A percentile compares a stretch with the other conserved stretches of the same genome.
These are phyloP conservation scores for Seiridium unicorne DNA, from an alignment of 2,329 filamentous ascomycete species.

Conservation along the genomic window DNA sequence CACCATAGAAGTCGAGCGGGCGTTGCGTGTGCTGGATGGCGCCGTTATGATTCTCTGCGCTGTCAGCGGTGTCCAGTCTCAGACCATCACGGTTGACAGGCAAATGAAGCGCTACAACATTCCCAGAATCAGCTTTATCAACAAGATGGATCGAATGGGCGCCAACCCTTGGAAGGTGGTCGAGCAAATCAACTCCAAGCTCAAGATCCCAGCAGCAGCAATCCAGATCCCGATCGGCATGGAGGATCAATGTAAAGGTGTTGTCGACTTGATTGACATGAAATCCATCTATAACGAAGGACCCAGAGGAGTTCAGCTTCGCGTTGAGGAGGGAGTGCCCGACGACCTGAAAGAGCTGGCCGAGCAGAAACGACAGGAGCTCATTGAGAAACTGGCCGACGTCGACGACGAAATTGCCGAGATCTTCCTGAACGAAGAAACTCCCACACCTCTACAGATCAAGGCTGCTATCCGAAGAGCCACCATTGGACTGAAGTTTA, in stretches of 20 bases:
- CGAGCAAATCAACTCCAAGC: slow-evolving; percentile 95
- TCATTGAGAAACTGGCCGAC: slow-evolving; percentile 94
- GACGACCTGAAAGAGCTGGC: slow-evolving; percentile 74
- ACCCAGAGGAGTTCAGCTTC: slow-evolving; percentile 72
- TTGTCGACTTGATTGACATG: slow-evolving; percentile 91
- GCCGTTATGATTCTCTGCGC: slow-evolving; percentile 98
- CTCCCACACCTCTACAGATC: slow-evolving; percentile 78
- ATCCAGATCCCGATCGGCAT: slow-evolving; percentile 91
- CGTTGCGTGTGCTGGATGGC: slow-evolving; percentile 89
- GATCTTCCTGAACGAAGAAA: slow-evolving; percentile 84
- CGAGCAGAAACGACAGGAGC: slow-evolving; percentile 75
- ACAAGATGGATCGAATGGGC: slow-evolving; percentile 99
- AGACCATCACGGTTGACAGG: slow-evolving; percentile 96
- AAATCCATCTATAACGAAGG: slow-evolving; percentile 92
- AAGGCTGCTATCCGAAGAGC: slow-evolving; percentile 88
- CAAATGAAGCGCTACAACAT: slow-evolving; percentile 99
- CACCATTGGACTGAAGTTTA: slow-evolving; percentile 87
- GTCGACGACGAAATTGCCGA: slow-evolving; percentile 98
- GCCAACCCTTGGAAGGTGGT: slow-evolving; percentile 97
- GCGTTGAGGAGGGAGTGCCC: slow-evolving; percentile 77
- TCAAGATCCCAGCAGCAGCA: slow-evolving; percentile 89
- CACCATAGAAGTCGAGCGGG: slow-evolving; percentile 96
- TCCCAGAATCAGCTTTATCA: slow-evolving; percentile 92
- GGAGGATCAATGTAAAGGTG: slow-evolving; percentile 88
- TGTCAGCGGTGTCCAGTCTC: slow-evolving; percentile 93